Evolutionary conservation across 2,329 filamentous ascomycete genomes (phyloP), one percentile per base, ranked within the genome.

Genomic region (Onygena corvina): DNA sequence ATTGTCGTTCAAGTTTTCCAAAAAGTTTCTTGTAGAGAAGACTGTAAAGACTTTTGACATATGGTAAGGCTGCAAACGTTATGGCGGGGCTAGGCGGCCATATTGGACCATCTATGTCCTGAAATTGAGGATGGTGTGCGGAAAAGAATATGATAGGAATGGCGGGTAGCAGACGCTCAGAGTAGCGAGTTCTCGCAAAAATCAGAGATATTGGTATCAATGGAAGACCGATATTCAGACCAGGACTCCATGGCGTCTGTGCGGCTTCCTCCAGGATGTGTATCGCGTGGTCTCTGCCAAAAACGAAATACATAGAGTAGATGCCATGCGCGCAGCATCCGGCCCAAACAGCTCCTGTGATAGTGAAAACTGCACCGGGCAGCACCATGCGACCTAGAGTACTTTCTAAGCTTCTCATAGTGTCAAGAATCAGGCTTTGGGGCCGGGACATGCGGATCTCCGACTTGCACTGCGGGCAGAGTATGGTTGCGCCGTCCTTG

Each of bases 401-500:
- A 31, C 71, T 68, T 58, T 83, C 75, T 7, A 85, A 54, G 12
- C 70, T 64, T 46, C 83, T 77, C 53, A 81, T 76, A 0, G 81
- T 59, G 48, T 83, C 77, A 23, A 96, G 79, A 18, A 92, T 67
- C 18, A 78, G 71, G 60, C 89, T 88, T 59, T 76, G 78, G 11
- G 85, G 84, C 45, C 89, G 81, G 46, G 83, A 77, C 23, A 96
- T 73, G 47, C 77, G 71, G 59, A 96, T 94, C 56, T 80, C 76
- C 1, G 80, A 76, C 64, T 94, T 92, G 75, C 92, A 98, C 54
- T 94, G 85, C 2, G 90, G 90, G 62, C 92, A 98, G 48, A 78
- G 71, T 54, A 95, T 79, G 53, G 81, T 80, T 49, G 79, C 78
- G 23, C 62, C 63, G 16, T 63, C 72, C 64, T 61, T 76, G 66